phyloP scores from a whole-genome alignment of 225 moss, liverwort and hornwort genomes.

The Bryoerythrophyllum caledonicum region DNA sequence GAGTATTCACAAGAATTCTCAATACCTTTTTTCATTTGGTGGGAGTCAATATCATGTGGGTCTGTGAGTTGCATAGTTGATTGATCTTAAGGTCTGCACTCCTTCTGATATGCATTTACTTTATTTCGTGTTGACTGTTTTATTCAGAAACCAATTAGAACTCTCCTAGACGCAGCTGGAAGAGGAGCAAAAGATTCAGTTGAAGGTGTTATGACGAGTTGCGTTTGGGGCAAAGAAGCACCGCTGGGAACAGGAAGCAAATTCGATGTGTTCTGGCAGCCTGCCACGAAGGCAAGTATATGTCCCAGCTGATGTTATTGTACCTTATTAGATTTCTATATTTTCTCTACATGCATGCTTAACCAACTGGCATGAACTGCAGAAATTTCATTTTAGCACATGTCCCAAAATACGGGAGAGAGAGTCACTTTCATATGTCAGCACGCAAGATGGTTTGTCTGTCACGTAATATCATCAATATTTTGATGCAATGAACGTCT shows the following conservation, averaged over 20 bases:
- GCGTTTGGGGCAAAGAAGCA: constrained; percentile 85
- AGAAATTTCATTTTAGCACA: not conserved
- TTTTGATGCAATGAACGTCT: constrained; percentile 10
- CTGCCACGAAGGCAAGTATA: constrained; percentile 42
- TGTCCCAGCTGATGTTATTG: not conserved
- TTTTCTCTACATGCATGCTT: constrained; percentile 11
- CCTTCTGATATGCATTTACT: constrained; percentile 3
- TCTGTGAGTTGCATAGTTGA: too few species aligned
- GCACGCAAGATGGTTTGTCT: not conserved
- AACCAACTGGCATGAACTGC: not conserved
- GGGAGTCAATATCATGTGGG: not conserved
- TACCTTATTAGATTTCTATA: constrained; percentile 1
- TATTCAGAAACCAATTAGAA: constrained; percentile 79
- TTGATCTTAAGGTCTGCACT: too few species aligned
- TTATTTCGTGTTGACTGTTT: constrained; percentile 21
- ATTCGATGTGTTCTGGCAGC: constrained; percentile 57
- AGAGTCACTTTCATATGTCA: not conserved
- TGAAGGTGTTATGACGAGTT: constrained; percentile 70
- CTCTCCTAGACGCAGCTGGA: constrained; percentile 76
- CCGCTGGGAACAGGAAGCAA: constrained; percentile 74
- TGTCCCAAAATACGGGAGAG: not conserved
- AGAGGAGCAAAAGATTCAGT: constrained; percentile 68
- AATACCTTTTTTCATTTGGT: not conserved
- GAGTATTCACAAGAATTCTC: not conserved
- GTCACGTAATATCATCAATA: not conserved